A percentile compares a stretch with the other conserved stretches of the same genome.
Conservation (phyloP, 768 basidiomycete genomes). For the Dioszegia hungarica region DNA sequence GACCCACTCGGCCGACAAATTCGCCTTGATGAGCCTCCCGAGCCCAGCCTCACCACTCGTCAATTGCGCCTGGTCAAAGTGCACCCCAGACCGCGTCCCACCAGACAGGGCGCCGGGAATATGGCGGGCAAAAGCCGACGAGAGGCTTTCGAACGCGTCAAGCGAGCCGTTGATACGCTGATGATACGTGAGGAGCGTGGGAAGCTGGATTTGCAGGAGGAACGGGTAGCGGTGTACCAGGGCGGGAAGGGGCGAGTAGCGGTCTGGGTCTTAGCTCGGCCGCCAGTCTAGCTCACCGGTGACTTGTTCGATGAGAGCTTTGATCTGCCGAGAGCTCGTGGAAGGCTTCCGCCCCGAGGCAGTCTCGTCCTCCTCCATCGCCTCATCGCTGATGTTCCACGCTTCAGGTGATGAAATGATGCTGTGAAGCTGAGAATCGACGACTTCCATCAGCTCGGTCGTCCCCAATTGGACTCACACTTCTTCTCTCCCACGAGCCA, state of each 20-base stretch:
- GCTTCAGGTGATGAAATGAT: constrained; percentile 77
- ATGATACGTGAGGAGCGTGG: constrained; percentile 72
- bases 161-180: constrained; percentile 73
- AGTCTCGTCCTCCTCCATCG: constrained; percentile 53
- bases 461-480: constrained; percentile 57
- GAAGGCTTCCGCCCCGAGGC: constrained; percentile 61
- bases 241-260: constrained; percentile 80
- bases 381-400: constrained; percentile 74
- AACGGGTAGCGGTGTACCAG: constrained; percentile 75
- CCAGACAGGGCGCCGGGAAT: constrained; percentile 81
- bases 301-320: constrained; percentile 82
- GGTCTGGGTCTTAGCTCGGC: constrained; percentile 57
- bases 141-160: constrained; percentile 89
- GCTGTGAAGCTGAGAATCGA: constrained; percentile 76
- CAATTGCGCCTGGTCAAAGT: constrained; percentile 58
- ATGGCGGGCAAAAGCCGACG: constrained; percentile 77
- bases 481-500: constrained; percentile 86
- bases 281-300: constrained; percentile 59
- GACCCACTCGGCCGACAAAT: constrained; percentile 73
- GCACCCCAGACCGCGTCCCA: constrained; percentile 54
- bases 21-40: constrained; percentile 76
- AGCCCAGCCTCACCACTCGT: constrained; percentile 81
- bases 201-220: constrained; percentile 76
- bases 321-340: constrained; percentile 74
- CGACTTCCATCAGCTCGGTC: constrained; percentile 56